A percentile compares a stretch with the other conserved stretches of the same genome.
Conservation (phyloP, 1,139 yeast species). For the Wickerhamomyces sp. region DNA sequence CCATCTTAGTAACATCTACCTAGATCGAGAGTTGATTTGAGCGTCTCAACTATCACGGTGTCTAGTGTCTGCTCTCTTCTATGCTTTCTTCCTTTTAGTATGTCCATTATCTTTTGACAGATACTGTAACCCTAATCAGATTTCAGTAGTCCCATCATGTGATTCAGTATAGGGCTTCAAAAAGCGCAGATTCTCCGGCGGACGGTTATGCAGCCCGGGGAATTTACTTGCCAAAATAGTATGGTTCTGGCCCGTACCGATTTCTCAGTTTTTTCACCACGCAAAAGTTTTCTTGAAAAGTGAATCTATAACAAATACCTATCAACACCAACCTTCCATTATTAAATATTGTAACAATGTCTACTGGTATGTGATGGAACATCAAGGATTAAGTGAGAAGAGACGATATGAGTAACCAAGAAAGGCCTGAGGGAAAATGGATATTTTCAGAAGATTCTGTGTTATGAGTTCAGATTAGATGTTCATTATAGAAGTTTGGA, state of each 20-base stretch:
- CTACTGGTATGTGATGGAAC: slow-evolving; percentile 18
- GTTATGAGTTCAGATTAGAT: neutral
- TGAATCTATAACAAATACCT: slow-evolving; percentile 2
- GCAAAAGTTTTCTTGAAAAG: slow-evolving; percentile 15
- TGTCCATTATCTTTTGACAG: neutral
- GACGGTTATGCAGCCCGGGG: slow-evolving; percentile 4
- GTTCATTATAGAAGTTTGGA: too few species aligned
- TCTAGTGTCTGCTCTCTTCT: too few species aligned
- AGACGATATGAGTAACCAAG: neutral
- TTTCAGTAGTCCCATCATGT: slow-evolving; percentile 5
- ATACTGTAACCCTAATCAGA: neutral
- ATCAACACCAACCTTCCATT: slow-evolving; percentile 9
- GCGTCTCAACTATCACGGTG: too few species aligned
- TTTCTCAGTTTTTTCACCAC: slow-evolving; percentile 9
- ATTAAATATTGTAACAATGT: slow-evolving; percentile 9
- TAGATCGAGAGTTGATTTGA: too few species aligned
- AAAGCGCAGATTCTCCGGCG: neutral
- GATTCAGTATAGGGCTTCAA: slow-evolving; percentile 3
- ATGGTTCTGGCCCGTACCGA: slow-evolving; percentile 2
- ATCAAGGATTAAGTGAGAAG: neutral
- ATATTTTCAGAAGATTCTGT: neutral
- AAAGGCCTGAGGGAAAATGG: neutral
- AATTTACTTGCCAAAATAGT: neutral
- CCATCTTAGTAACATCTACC: too few species aligned
- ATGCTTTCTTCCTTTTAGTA: neutral